A percentile compares a stretch with the other conserved stretches of the same genome.
Conservation (phyloP, 2,329 filamentous ascomycete genomes). For the Colletotrichum plurivorum region DNA sequence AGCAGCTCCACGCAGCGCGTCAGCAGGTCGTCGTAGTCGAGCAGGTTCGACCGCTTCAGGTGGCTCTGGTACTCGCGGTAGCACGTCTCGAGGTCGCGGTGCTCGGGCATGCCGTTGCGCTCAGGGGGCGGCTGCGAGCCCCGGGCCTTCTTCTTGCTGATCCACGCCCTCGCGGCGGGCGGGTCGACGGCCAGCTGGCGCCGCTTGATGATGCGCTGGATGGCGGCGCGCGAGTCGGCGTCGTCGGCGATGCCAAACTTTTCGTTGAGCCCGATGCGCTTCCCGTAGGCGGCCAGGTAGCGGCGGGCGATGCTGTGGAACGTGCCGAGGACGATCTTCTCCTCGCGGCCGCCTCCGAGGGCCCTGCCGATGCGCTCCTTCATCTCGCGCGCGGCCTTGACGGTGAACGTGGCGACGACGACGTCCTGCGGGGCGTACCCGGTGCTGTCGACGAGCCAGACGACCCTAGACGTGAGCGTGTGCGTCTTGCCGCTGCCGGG, state of each 20-base stretch:
- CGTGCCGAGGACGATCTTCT: conserved; percentile 87
- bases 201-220: conserved; percentile 87
- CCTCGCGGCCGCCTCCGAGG: conserved; percentile 83
- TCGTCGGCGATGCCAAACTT: conserved; percentile 94
- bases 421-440: conserved; percentile 87
- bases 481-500: conserved; percentile 91
- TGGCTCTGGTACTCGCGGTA: conserved; percentile 85
- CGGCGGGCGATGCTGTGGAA: conserved; percentile 94
- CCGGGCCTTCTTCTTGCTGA: conserved; percentile 76
- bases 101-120: conserved; percentile 51
- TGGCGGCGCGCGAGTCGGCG: conserved; percentile 82
- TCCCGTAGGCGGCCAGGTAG: conserved; percentile 87
- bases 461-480: conserved; percentile 92
- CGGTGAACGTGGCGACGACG: conserved; percentile 96
- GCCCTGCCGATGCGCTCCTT: conserved; percentile 85
- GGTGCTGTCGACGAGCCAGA: conserved; percentile 83
- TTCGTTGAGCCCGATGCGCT: conserved; percentile 83
- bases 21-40: conserved; percentile 96
- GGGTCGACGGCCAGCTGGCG: conserved; percentile 78
- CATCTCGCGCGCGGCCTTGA: conserved; percentile 96
- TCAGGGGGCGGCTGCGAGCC: conserved; percentile 55
- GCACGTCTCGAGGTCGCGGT: conserved; percentile 74
- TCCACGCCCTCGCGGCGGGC: conserved; percentile 78
- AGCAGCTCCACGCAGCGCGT: conserved; percentile 87
- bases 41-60: conserved; percentile 80